Base-by-base conservation (phyloP, 2,329 filamentous ascomycete species). In the Pezicula rhizophila region DNA sequence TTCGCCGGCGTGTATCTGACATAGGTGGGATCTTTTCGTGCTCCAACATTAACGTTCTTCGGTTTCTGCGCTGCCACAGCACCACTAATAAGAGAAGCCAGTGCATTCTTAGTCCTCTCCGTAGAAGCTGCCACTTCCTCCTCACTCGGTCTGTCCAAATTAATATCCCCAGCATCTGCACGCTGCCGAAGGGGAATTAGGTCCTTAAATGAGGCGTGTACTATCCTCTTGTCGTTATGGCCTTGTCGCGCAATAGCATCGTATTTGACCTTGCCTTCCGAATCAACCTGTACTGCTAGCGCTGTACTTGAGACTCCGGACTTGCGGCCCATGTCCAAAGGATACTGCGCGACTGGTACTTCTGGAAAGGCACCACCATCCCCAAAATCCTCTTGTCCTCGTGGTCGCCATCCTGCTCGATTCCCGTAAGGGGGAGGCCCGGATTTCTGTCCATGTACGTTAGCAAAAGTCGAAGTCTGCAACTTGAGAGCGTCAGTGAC, bases 341-440 rank as follows among this genome's bases (percentile, higher is more conserved):
- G 93, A 65, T 97, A 99, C 65, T 99, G 93, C 39, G 92, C 93
- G 46, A 97, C 83, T 12, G 88, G 84, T 25, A 96, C 84, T 70
- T 97, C 92, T 34, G 93, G 93, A 64, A 96, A 99, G 46, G 92
- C 90, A 60, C 93, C 93, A 55, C 93, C 93, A 74, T 97, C 91
- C 60, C 89, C 91, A 70, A 91, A 99, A 68, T 99, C 93, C 65
- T 96, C 91, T 55, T 87, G 81, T 37, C 78, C 78, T 62, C 92
- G 85, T 28, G 93, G 93, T 57, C 93, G 82, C 93, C 93, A 99
- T 79, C 87, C 88, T 66, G 81, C 70, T 62, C 93, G 85, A 66
- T 90, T 84, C 44, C 89, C 89, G 60, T 97, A 99, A 1, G 89
- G 77, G 8, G 93, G 93, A 50, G 91, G 90, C 15, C 91, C 91